phyloP scores from a whole-genome alignment of 306 rosid species.

The Castanea sativa region DNA sequence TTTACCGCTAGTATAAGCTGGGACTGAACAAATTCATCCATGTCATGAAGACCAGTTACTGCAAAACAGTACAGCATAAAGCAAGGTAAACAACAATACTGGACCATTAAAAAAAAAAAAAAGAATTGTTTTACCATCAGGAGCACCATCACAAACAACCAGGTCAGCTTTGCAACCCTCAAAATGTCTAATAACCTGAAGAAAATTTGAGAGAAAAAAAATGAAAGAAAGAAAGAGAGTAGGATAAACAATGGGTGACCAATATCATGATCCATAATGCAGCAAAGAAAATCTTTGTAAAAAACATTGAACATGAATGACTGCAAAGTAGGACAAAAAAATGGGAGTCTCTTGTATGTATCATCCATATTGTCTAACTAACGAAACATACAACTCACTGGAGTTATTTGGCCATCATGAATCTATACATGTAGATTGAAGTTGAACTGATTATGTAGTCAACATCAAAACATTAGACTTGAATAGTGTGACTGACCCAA shows the following conservation, averaged over 20 bases:
- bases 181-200: constrained; percentile 91
- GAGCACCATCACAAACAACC: constrained; percentile 99
- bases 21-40: constrained; percentile 99
- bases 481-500: background rate
- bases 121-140: constrained; percentile 61
- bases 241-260: background rate
- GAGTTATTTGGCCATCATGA: background rate
- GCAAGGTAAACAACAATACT: background rate
- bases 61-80: constrained; percentile 28
- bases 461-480: background rate
- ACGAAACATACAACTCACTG: background rate
- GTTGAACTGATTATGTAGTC: background rate
- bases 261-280: background rate
- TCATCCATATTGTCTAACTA: background rate
- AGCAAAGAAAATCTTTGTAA: constrained; percentile 2
- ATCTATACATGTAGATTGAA: constrained; percentile 4
- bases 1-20: constrained; percentile 96
- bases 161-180: constrained; percentile 99
- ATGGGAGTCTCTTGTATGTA: background rate
- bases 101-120: constrained; percentile 9
- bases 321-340: background rate
- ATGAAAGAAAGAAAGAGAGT: background rate
- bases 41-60: constrained; percentile 99
- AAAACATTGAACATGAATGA: background rate
- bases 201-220: background rate